Conservation (phyloP, 495 filamentous ascomycete genomes). For the Zalerion maritima region DNA sequence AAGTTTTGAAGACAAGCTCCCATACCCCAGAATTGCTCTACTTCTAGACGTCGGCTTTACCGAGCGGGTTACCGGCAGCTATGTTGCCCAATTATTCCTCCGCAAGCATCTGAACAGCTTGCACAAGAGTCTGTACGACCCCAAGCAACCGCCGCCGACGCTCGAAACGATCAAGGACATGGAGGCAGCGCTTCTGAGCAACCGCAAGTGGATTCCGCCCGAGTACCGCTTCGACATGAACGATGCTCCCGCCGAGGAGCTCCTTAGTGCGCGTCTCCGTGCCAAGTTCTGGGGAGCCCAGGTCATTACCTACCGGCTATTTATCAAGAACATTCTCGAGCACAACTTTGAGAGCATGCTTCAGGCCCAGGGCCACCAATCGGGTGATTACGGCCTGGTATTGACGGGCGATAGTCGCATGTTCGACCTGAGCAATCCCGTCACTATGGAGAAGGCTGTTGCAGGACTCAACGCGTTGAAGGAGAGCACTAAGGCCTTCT, state of each 20-base stretch:
- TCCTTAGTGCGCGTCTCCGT: conserved; percentile 70
- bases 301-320: conserved; percentile 78
- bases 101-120: conserved; percentile 74
- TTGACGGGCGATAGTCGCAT: conserved; percentile 23
- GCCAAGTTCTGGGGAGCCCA: conserved; percentile 90
- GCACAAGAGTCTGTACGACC: conserved; percentile 66
- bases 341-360: conserved; percentile 18
- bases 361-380: conserved; percentile 2
- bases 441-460: conserved; percentile 36
- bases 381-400: conserved; percentile 11
- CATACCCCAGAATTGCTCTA: conserved; percentile 38
- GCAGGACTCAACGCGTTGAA: conserved; percentile 59
- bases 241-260: conserved; percentile 55
- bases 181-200: conserved; percentile 34
- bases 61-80: conserved; percentile 55
- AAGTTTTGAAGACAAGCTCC: conserved; percentile 52
- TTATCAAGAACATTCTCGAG: conserved; percentile 52
- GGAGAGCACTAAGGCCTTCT: conserved; percentile 74
- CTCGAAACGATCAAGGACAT: conserved; percentile 24
- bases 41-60: conserved; percentile 27
- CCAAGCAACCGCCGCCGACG: conserved; percentile 19
- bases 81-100: conserved; percentile 72
- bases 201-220: conserved; percentile 21
- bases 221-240: conserved; percentile 48
- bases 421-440: conserved; percentile 31